These are phyloP conservation scores for Smithsoniella earleae DNA, from an alignment of 163 green algal species.

Conservation along the genomic window DNA sequence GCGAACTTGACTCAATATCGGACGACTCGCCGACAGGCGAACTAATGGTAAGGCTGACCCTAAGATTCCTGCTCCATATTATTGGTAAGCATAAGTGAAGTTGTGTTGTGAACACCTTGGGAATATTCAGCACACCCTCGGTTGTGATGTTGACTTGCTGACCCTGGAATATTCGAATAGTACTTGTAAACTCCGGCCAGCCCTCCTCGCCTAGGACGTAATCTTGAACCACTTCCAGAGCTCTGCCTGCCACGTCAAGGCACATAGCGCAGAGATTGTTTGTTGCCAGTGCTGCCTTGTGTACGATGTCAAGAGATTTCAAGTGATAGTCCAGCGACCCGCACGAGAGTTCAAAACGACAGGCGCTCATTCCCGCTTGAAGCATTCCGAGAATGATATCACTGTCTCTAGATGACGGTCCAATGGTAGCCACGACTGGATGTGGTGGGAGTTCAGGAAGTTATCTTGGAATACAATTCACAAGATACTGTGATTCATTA, in stretches of 20 bases:
- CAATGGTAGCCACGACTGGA: constrained; percentile 11
- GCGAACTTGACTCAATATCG: neutral
- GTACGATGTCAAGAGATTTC: neutral
- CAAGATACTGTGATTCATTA: neutral
- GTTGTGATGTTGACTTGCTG: neutral
- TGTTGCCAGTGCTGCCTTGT: neutral
- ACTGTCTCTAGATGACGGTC: neutral
- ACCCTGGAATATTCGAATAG: constrained; percentile 6
- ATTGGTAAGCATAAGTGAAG: neutral
- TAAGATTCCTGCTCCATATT: neutral
- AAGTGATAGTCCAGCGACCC: neutral
- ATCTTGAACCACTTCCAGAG: neutral
- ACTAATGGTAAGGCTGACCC: neutral
- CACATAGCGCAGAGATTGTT: neutral
- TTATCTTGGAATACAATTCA: neutral
- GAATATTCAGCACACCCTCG: neutral
- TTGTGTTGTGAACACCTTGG: neutral
- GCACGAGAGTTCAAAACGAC: neutral
- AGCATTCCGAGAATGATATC: neutral
- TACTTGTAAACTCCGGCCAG: neutral
- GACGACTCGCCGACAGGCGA: neutral
- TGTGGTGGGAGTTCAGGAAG: neutral
- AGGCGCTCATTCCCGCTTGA: neutral
- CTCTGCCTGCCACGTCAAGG: neutral
- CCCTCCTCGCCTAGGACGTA: neutral